Evolutionary conservation across 2,329 filamentous ascomycete genomes (phyloP), one percentile per base, ranked within the genome.

Genomic region (Graphiopsis chlorocephala): DNA sequence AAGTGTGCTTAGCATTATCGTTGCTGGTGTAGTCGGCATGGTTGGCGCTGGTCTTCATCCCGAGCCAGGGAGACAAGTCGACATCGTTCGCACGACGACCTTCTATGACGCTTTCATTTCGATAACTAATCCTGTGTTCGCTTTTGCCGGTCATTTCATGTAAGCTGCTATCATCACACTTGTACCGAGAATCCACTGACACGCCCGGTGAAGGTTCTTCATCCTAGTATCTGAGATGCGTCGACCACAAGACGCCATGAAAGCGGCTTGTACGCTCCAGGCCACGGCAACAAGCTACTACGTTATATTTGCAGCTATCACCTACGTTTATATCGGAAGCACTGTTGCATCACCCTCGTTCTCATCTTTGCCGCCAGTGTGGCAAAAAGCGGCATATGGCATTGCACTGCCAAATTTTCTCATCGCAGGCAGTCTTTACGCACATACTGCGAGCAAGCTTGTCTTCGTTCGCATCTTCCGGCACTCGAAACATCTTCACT

Each of bases 161-260:
- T 70, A 64, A 57, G 64, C 50, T 59, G 20, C 26, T 56, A 17
- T 10, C 26, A 5, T 14, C 4, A 11, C 5, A 17, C 12, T 28
- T 31, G 7, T 29, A 10, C 12, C 15, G 20, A 28, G 1, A 2
- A 12, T 53, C 1, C 7, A 20, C 50, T 58, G n/a, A 64, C 26
- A 3, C 15, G 38, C 4, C n/a, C 20, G 6, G 12, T n/a, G 8
- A 61, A 72, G 68, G 66, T 85, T 84, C 71, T 84, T 84, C 73
- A 79, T 83, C 55, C 76, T 84, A 35, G 81, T 84, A 45, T 83
- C 81, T 0, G 83, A 85, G 69, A 84, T 85, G 82, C 79, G 78
- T 66, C 74, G 76, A 47, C 83, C 83, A 5, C 76, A 78, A 61
- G 81, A 84, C 60, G 80, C 81, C 2, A 83, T 84, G 78, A 82